phyloP scores from a whole-genome alignment of 495 filamentous ascomycete species.

The Aspergillus sclerotioniger region DNA sequence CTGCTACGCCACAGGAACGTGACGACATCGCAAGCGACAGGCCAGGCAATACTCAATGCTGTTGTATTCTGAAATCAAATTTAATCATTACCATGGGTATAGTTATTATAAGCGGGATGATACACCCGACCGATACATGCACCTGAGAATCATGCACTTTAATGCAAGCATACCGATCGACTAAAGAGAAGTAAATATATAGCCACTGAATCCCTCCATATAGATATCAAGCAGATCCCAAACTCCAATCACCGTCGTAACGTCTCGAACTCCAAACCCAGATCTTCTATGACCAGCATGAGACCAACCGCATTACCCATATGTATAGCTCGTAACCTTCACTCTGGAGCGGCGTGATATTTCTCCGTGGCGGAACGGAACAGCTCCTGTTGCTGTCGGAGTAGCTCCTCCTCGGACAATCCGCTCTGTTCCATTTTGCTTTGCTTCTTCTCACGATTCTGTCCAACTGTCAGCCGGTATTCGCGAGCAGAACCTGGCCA shows the following conservation, averaged over 20 bases:
- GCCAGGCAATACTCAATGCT: too few species aligned
- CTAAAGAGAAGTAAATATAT: not conserved
- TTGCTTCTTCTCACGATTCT: conserved; percentile 95
- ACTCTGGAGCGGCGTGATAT: conserved; percentile 57
- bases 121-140: not conserved
- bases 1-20: too few species aligned
- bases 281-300: conserved; percentile 42
- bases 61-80: too few species aligned
- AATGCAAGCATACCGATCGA: not conserved
- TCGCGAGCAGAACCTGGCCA: not conserved
- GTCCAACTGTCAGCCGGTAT: conserved; percentile 7
- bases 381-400: conserved; percentile 84
- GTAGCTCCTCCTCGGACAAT: conserved; percentile 81
- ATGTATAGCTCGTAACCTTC: conserved; percentile 9
- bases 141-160: not conserved
- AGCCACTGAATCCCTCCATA: not conserved
- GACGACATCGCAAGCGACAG: too few species aligned
- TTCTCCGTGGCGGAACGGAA: conserved; percentile 81
- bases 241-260: conserved; percentile 19
- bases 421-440: conserved; percentile 96
- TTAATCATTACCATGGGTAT: not conserved
- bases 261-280: conserved; percentile 26
- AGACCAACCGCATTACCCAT: conserved; percentile 20
- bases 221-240: conserved; percentile 12
- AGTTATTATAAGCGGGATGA: not conserved